Percentiles rank a stretch among this genome's conserved stretches.
phyloP scores from a whole-genome alignment of 192 early-diverging fungal species.

The Radiomyces spectabilis region DNA sequence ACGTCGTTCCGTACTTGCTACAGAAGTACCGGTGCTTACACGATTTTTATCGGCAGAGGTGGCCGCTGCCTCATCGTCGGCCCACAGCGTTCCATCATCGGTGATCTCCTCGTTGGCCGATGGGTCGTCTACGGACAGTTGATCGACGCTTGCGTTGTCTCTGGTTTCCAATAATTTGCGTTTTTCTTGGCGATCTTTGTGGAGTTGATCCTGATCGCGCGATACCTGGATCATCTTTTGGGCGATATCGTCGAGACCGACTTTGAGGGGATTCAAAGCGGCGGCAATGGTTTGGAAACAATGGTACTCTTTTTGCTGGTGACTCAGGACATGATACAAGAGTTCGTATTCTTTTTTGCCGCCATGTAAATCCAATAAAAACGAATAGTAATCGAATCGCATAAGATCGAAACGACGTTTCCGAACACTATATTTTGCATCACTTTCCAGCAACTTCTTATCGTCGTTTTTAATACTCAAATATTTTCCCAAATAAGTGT shows the following conservation, averaged over 20 bases:
- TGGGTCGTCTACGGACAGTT: no score
- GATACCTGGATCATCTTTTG: neutral
- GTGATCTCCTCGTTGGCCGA: no score
- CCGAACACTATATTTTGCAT: constrained; percentile 41
- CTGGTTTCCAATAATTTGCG: neutral
- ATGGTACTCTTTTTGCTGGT: constrained; percentile 41
- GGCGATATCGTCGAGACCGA: constrained; percentile 21
- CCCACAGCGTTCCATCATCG: no score
- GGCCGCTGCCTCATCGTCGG: no score
- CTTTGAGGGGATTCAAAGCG: constrained; percentile 26
- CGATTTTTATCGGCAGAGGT: no score
- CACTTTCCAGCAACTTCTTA: constrained; percentile 11
- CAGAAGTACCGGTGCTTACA: no score
- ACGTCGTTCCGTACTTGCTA: constrained; percentile 21
- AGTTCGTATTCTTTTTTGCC: constrained; percentile 53
- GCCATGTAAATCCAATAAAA: constrained; percentile 45
- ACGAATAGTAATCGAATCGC: constrained; percentile 49
- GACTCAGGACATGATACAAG: constrained; percentile 41
- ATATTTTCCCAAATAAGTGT: constrained; percentile 40
- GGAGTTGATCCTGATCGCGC: neutral
- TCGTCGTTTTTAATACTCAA: constrained; percentile 34
- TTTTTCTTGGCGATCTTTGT: neutral
- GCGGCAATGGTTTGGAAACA: constrained; percentile 30
- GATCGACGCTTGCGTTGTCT: no score
- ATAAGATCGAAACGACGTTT: constrained; percentile 57